Evolutionary conservation across 2,329 filamentous ascomycete genomes (phyloP).

Genomic region (Colletotrichum cereale): DNA sequence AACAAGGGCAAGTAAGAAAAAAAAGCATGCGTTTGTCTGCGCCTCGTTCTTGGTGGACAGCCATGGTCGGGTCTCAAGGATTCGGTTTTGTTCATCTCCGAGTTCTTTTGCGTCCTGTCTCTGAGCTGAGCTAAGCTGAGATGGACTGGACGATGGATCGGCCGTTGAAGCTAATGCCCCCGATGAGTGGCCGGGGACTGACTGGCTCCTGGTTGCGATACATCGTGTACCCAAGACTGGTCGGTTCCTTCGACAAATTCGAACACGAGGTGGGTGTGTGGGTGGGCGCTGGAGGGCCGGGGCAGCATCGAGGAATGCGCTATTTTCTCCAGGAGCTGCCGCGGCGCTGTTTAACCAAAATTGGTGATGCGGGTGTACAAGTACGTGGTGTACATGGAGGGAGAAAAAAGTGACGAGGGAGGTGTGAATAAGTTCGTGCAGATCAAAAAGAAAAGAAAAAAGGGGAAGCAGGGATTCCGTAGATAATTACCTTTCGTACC

Average conservation of each 20-base stretch:
- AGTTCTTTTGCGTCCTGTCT: slow-evolving; percentile 14
- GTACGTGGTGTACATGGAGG: not conserved
- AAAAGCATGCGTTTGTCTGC: slow-evolving; percentile 22
- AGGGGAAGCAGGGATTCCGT: slow-evolving; percentile 21
- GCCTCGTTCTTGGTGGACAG: slow-evolving; percentile 28
- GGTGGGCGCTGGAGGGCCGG: slow-evolving; percentile 20
- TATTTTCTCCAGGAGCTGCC: slow-evolving; percentile 31
- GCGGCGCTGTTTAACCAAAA: not conserved
- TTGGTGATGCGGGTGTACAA: not conserved
- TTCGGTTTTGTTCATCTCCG: slow-evolving; percentile 6
- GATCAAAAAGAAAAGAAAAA: slow-evolving; percentile 15
- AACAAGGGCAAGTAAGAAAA: slow-evolving; percentile 16
- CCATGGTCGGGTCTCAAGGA: not conserved
- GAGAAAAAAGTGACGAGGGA: slow-evolving; percentile 7
- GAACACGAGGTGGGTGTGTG: slow-evolving; percentile 33
- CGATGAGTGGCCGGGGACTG: slow-evolving; percentile 7
- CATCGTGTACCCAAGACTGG: not conserved
- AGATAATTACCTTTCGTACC: not conserved
- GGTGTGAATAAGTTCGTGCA: slow-evolving; percentile 18
- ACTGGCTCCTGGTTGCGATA: slow-evolving; percentile 15
- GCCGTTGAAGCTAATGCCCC: slow-evolving; percentile 25
- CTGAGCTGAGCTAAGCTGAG: not conserved
- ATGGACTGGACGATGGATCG: not conserved
- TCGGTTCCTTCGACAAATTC: slow-evolving; percentile 17
- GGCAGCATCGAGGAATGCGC: slow-evolving; percentile 23